Base-by-base conservation (phyloP, 106 monocot species). In the Allium cepa region DNA sequence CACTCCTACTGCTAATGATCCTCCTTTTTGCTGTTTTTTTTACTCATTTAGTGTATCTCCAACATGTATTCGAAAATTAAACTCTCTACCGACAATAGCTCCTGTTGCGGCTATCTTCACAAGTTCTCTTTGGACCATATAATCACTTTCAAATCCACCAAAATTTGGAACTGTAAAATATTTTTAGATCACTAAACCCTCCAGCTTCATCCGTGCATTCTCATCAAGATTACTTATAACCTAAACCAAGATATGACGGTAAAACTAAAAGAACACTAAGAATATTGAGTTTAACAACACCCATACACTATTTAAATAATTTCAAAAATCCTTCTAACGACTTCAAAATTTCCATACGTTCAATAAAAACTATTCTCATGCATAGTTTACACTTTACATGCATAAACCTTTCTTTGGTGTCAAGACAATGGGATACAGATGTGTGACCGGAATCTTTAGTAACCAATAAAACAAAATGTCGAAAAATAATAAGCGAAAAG, bases 171-270 rank as follows among this genome's bases (percentile, higher is more conserved):
- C 64, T 59, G 85, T 75, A 58, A 85, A 85, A 59, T 76, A 78
- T 69, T 74, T 73, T 15, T 46, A 62, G 10, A 85, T 69, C 7
- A 75, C 79, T 50, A 82, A 53, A 17, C 86, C 82, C 28, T 79
- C 86, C 86, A 79, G 79, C 70, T 86, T 84, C 79, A 84, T 73
- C 84, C 84, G 80, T 70, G 73, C 84, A 71, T 82, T 86, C 16
- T 86, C 82, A 68, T 82, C 76, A 47, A 86, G 76, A 62, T 86
- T 82, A 10, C 82, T 82, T 46, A 79, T 86, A 36, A 82, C 82
- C 76, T 55, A 55, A 36, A 36, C 36, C 36, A 36, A 36, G 5
- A 36, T 36, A 36, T 5, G 36, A 36, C 0, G 36, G 3, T 36
- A 36, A 0, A 36, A 36, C 36, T 36, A 4, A 1, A 1, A 36